Base-by-base conservation (phyloP, 2,329 filamentous ascomycete species). In the Stachybotrys echinatus region DNA sequence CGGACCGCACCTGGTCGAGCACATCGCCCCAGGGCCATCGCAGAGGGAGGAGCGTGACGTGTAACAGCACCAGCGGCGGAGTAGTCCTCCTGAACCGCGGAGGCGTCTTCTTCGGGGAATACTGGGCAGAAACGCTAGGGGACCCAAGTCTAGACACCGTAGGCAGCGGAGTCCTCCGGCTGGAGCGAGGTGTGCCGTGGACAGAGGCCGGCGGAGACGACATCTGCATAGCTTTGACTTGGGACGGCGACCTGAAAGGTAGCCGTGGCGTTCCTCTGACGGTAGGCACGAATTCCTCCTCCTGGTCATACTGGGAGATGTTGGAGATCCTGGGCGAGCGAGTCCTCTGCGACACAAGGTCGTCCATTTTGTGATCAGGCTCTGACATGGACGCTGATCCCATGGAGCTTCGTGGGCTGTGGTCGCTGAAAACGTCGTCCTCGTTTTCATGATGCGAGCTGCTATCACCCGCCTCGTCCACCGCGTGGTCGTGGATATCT, bases 41-140 rank as follows among this genome's bases (percentile, higher is more conserved):
- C 10, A 89, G 74, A 0, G 89, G 88, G 5, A 94, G 71, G 1
- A 92, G 73, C 0, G 88, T 92, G 34, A 89, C 84, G 58, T 94
- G 89, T 4, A 94, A 74, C 44, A 94, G 73, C 1, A 94, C 87
- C 2, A 94, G 75, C 3, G 89, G 89, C 45, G 81, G 80, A 48
- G 77, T 77, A 55, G 73, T 73, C 23, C 68, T 63, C 66, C 77
- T 80, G 62, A 86, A 80, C 6, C 83, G 71, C 19, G 78, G 73
- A 2, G 82, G 77, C 5, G 82, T 84, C 56, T 74, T 75, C 61
- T 79, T 82, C 21, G 77, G 75, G 4, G 78, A 79, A 55, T 76
- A 79, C 53, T 81, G 79, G 0, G 72, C 68, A 2, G 77, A 73
- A 3, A 68, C 62, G 17, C 65, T 72, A 2, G 79, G 80, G 37